Base-by-base conservation (phyloP, 2,329 filamentous ascomycete species). In the Pyricularia pennisetigena region DNA sequence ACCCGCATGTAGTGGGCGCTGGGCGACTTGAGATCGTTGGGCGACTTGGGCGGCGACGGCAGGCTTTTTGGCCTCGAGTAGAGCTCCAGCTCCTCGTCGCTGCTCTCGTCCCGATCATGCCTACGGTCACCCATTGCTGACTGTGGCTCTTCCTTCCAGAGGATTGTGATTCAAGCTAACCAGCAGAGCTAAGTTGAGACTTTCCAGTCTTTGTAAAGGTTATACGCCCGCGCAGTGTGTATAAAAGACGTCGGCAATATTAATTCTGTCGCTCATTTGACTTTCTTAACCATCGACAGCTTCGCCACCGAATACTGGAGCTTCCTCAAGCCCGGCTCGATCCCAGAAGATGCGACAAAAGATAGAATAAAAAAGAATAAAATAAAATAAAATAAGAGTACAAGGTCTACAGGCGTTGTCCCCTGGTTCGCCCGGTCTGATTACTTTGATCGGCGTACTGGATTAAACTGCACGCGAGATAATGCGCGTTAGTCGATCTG, bases 1-100 rank as follows among this genome's bases (percentile, higher is more conserved):
- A 35, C 30, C 54, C 23, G 20, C 28, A 67, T n/a, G 30, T 62
- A 67, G 54, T 63, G 64, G 29, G 63, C 67, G 30, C 71, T 69
- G 28, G 35, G 61, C 12, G 35, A 32, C 16, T 67, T 68, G 64
- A 29, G 65, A 49, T 35, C 14, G 5, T 67, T 24, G 26, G 65
- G 65, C n/a, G 62, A 64, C 26, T 64, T 35, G 14, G 62, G 62
- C 9, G 62, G 26, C 62, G 62, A 35, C 9, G 62, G 62, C 2
- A 35, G 62, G 26, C 28, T 64, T 26, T 26, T 61, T n/a, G 57
- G 57, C 57, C 57, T 61, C 23, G 57, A 26, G 23, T 26, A 26
- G 24, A 61, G 57, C 57, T 61, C 57, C 57, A 61, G n/a, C 23
- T 61, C 57, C 23, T 26, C 57, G 23, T 61, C 57, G 57, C 57